A percentile compares a stretch with the other conserved stretches of the same genome.
Evolutionary conservation across 305 asterid genomes (phyloP).

Genomic region (Withania somnifera): DNA sequence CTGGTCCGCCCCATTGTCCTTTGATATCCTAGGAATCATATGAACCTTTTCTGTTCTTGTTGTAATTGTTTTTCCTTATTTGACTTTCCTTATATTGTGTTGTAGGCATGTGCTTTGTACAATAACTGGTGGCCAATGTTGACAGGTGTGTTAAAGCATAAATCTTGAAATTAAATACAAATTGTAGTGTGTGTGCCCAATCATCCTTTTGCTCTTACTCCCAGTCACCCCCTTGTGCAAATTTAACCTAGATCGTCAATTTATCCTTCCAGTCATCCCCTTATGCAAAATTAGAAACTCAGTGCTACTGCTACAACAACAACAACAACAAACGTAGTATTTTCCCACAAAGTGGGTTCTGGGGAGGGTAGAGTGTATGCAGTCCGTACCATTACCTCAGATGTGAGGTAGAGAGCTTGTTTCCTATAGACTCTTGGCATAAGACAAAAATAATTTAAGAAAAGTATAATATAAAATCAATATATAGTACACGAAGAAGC

Average conservation of each 20-base stretch:
- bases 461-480: no score
- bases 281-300: background rate
- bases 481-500: no score
- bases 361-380: no score
- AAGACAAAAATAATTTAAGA: no score
- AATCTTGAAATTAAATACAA: background rate
- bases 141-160: conserved; percentile 39
- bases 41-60: conserved; percentile 1
- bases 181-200: background rate
- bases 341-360: no score
- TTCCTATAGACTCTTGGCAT: no score
- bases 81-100: conserved; percentile 11
- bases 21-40: conserved; percentile 1
- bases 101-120: conserved; percentile 85
- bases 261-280: background rate
- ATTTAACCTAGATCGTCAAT: background rate
- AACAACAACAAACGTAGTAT: no score
- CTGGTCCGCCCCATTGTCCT: conserved; percentile 35
- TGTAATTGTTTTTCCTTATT: conserved; percentile 9
- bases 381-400: no score
- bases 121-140: conserved; percentile 99
- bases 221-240: background rate
- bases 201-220: background rate
- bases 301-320: background rate
- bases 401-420: no score